Base-by-base conservation (phyloP, 2,329 filamentous ascomycete species). In the Penicillium sp. region DNA sequence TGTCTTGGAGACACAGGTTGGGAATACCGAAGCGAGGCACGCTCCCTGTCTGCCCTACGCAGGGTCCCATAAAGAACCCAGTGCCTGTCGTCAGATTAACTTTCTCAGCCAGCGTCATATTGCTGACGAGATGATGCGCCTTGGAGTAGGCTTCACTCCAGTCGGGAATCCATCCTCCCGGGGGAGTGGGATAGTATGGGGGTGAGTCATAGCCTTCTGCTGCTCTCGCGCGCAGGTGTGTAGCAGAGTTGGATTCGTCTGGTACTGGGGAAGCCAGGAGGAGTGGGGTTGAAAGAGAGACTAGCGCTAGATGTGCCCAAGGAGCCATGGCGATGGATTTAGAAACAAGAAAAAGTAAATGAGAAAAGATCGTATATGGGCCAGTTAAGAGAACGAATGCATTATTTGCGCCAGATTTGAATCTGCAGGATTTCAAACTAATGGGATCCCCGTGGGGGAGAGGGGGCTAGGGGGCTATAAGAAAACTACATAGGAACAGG, bases 51-150 rank as follows among this genome's bases (percentile, higher is more conserved):
- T 93, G 91, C 39, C 90, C 90, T 23, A 88, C 87, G 63, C 90
- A 94, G 29, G 80, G 85, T 5, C 79, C 88, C 89, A 91, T 92
- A 61, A 81, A 87, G 41, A 87, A 81, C 1, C 89, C 89, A 1
- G 83, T 87, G 4, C 89, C 89, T 1, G 84, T 83, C 0, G 88
- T 91, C 50, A 92, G 81, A 68, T 92, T 92, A 4, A 88, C 87
- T 76, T 92, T 93, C 71, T 92, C 90, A 2, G 88, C 89, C 55
- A 93, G 74, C 0, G 89, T 92, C 89, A 93, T 90, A 47, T 85
- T 82, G 52, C 84, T 83, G 16, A 93, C 89, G 15, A 92, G 72
- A 4, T 78, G 73, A 56, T 85, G 81, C 1, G 90, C 90, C 66
- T 89, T 91, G 51, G 76, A 76, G 68, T 92, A 93, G 64, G 88